Evolutionary conservation across 176 grass and related monocot genomes (phyloP), one percentile per base, ranked within the genome.

Genomic region (Secale cereale): DNA sequence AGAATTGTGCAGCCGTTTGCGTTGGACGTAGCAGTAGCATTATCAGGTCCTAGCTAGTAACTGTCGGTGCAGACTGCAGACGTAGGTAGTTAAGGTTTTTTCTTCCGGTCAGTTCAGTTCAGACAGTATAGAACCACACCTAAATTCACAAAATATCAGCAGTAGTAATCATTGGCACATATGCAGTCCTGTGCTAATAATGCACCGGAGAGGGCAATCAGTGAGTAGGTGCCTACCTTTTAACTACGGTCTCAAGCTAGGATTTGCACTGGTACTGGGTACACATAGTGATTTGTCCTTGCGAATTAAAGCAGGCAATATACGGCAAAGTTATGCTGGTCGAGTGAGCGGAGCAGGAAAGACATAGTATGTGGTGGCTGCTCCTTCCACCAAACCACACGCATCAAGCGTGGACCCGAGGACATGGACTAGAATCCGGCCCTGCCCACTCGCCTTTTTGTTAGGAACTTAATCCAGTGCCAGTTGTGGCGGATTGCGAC

Each of bases 401-500:
- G 63, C 35, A 79, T 88, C 76, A 82, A 88, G 82, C 71, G 69
- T 82, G 86, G 83, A 82, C 90, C 90, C 85, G 72, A 84, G 85
- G 66, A 84, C 61, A 84, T 35, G 54, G 62, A 81, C 81, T 40
- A 87, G 68, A 76, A 83, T 16, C 74, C 59, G 79, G 33, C 65
- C 43, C 36, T 59, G 48, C 26, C 77, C 67, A 59, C 79, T 78
- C 81, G 10, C 16, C 45, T 65, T 59, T 78, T 41, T 67, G 63
- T 36, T 83, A 90, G 80, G 73, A 83, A 80, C 74, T 86, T 76
- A 86, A 82, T 90, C 76, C 73, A 26, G 59, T 75, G 83, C 75
- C 86, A 89, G 78, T 86, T 79, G 82, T 89, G 84, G 32, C 52
- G 82, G 87, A 92, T 86, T 86, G 82, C 20, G 87, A 92, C 90